Conservation (phyloP, 83 land plant species). For the Picea abies region DNA sequence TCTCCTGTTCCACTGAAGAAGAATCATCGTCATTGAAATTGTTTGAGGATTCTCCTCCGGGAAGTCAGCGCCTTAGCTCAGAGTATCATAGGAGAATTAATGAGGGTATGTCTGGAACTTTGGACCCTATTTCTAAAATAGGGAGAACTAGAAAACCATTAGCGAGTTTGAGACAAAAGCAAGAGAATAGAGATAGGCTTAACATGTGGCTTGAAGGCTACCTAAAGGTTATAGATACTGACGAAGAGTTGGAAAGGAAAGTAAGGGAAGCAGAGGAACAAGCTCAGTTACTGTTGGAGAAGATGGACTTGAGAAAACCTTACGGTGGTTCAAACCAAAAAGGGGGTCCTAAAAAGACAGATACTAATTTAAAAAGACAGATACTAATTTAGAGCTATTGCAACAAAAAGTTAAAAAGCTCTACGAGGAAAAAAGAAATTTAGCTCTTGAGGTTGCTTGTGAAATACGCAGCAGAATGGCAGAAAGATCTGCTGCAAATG, state of each 20-base stretch:
- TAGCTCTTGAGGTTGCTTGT: conserved; percentile 55
- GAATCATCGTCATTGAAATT: conserved; percentile 1
- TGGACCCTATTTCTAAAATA: background rate
- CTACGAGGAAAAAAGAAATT: conserved; percentile 40
- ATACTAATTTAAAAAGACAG: conserved; percentile 29
- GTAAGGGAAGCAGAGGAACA: conserved; percentile 45
- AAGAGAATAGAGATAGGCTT: background rate
- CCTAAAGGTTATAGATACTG: conserved; percentile 21
- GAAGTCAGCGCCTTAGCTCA: background rate
- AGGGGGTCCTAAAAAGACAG: conserved; percentile 24
- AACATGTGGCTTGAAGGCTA: conserved; percentile 7
- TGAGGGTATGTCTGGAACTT: background rate
- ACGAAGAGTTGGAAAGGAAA: conserved; percentile 26
- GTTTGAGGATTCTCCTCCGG: background rate
- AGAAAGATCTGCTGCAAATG: conserved; percentile 48
- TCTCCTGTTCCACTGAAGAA: conserved; percentile 15
- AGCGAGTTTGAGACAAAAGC: background rate
- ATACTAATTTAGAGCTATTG: conserved; percentile 30
- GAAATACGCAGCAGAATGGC: conserved; percentile 41
- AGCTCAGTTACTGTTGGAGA: conserved; percentile 28
- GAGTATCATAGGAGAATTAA: background rate
- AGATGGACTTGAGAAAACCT: conserved; percentile 24
- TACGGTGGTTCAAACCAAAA: conserved; percentile 15
- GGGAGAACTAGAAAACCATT: background rate
- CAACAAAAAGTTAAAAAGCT: conserved; percentile 36